Conservation (phyloP, 495 filamentous ascomycete genomes). For the Podospora anserina region DNA sequence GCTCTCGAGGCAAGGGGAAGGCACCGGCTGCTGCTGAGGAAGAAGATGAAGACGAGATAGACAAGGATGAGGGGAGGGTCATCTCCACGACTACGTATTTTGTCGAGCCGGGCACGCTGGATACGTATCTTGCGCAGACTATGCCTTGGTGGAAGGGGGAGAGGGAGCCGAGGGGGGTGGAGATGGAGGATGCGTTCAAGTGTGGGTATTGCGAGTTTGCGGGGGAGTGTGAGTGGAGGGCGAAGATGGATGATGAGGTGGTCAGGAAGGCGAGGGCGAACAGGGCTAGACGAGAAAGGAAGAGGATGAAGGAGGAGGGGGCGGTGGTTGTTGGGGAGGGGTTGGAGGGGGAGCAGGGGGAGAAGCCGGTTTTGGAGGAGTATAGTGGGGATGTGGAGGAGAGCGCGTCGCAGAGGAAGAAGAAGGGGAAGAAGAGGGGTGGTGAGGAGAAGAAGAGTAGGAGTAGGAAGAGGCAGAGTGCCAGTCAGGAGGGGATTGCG, state of each 20-base stretch:
- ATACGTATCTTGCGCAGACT: slow-evolving; percentile 61
- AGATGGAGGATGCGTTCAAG: slow-evolving; percentile 88
- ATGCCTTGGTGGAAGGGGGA: slow-evolving; percentile 88
- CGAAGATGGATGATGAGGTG: slow-evolving; percentile 33
- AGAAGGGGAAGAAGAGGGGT: slow-evolving; percentile 1
- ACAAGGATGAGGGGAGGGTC: slow-evolving; percentile 41
- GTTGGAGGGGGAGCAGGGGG: background rate
- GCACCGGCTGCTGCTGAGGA: slow-evolving; percentile 19
- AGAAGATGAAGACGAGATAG: slow-evolving; percentile 24
- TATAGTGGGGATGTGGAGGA: background rate
- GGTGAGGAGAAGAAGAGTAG: background rate
- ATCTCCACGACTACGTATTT: slow-evolving; percentile 67
- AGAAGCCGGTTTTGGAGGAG: background rate
- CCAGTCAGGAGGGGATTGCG: background rate
- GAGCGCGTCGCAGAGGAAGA: background rate
- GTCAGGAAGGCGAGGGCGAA: slow-evolving; percentile 17
- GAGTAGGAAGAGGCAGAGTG: background rate
- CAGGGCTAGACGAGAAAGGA: background rate
- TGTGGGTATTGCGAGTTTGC: slow-evolving; percentile 62
- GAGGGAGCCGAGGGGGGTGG: slow-evolving; percentile 71
- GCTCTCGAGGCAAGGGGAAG: slow-evolving; percentile 30
- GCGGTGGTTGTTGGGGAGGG: background rate
- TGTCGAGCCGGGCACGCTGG: slow-evolving; percentile 61
- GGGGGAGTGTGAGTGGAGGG: slow-evolving; percentile 53
- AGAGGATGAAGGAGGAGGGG: background rate